A percentile compares a stretch with the other conserved stretches of the same genome.
Evolutionary conservation across 2,329 filamentous ascomycete species (phyloP).

Genomic region (Lachnellula subtilissima): DNA sequence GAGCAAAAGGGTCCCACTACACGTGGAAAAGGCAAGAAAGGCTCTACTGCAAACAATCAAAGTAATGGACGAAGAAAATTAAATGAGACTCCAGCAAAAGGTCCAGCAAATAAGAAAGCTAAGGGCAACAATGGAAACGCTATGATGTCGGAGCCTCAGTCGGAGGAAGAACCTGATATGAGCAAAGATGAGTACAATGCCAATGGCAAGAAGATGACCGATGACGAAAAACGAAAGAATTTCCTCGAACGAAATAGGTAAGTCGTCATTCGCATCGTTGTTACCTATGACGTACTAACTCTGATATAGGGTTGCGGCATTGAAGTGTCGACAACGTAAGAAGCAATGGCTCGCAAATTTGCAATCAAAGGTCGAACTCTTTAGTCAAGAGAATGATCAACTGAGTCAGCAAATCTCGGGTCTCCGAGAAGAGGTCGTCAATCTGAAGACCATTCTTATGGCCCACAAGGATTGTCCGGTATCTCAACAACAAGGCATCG

Average conservation of each 20-base stretch:
- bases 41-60: slow-evolving; percentile 38
- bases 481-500: slow-evolving; percentile 72
- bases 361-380: slow-evolving; percentile 90
- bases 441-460: slow-evolving; percentile 84
- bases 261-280: slow-evolving; percentile 24
- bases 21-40: slow-evolving; percentile 67
- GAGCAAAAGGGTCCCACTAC: slow-evolving; percentile 62
- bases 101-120: slow-evolving; percentile 63
- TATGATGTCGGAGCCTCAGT: slow-evolving; percentile 30
- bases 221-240: slow-evolving; percentile 97
- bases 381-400: slow-evolving; percentile 84
- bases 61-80: slow-evolving; percentile 73
- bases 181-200: slow-evolving; percentile 54
- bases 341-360: slow-evolving; percentile 98
- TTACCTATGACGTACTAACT: slow-evolving; percentile 12
- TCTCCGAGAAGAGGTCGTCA: slow-evolving; percentile 87
- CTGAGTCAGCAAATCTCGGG: slow-evolving; percentile 78
- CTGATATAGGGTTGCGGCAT: slow-evolving; percentile 75
- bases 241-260: slow-evolving; percentile 96
- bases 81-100: slow-evolving; percentile 61
- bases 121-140: slow-evolving; percentile 52
- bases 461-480: slow-evolving; percentile 97
- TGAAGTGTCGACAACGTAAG: slow-evolving; percentile 96
- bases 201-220: slow-evolving; percentile 83
- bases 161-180: slow-evolving; percentile 38